Conservation (phyloP, 2,329 filamentous ascomycete genomes). For the Ophiostoma ulmi region DNA sequence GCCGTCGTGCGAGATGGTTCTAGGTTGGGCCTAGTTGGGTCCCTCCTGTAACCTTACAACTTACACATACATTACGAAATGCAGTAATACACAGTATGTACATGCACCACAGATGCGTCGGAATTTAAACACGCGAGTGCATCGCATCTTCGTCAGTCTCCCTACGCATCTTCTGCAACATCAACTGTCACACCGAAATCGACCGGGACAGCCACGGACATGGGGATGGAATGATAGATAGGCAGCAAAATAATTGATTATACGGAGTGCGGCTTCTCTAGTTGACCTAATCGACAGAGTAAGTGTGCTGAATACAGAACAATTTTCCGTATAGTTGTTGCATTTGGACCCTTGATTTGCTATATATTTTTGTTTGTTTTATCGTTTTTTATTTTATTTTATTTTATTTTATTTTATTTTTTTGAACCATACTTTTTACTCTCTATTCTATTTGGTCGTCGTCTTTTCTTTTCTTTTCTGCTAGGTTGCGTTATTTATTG, state of each 20-base stretch:
- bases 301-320: too few relatives aligned
- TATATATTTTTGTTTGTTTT: background rate
- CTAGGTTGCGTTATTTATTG: background rate
- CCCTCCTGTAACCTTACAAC: background rate
- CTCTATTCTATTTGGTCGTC: background rate
- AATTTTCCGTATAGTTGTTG: too few relatives aligned
- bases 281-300: too few relatives aligned
- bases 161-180: background rate
- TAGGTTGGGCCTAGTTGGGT: background rate
- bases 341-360: too few relatives aligned
- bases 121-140: too few relatives aligned
- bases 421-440: background rate
- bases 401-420: background rate
- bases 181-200: constrained; percentile 4
- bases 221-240: background rate
- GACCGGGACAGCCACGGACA: background rate
- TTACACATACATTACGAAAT: background rate
- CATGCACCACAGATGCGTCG: background rate
- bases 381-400: background rate
- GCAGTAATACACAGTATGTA: background rate
- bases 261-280: background rate
- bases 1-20: background rate
- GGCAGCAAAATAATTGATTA: background rate
- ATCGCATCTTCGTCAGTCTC: background rate
- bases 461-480: too few relatives aligned